These are phyloP conservation scores for Limonomyces culmigenus DNA, from an alignment of 1,284 basidiomycete genomes.

Conservation along the genomic window DNA sequence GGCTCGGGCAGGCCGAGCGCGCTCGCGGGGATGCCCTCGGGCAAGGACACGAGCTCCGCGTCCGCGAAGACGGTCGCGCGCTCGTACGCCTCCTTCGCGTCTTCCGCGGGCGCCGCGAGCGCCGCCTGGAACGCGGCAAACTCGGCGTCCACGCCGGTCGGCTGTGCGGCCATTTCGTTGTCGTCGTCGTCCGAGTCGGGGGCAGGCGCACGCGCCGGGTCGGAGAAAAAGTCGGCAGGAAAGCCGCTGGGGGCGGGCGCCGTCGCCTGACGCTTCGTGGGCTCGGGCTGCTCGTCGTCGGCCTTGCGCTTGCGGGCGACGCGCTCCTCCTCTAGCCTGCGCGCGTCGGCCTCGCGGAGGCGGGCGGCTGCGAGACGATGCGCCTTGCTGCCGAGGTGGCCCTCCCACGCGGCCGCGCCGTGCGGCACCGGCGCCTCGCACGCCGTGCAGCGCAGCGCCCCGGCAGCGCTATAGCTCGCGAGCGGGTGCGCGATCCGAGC, in stretches of 20 bases:
- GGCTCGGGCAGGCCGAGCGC: conserved; percentile 7
- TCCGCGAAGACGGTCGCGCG: conserved; percentile 58
- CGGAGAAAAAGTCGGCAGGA: conserved; percentile 66
- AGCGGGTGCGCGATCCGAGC: conserved; percentile 51
- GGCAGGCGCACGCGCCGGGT: conserved; percentile 33
- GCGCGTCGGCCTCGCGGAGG: conserved; percentile 33
- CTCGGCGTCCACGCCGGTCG: conserved; percentile 36
- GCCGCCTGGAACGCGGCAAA: conserved; percentile 53
- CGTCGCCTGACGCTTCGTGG: conserved; percentile 7
- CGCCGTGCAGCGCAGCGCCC: conserved; percentile 51
- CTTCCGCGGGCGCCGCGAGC: conserved; percentile 25
- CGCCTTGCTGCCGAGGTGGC: conserved; percentile 64
- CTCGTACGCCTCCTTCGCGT: conserved; percentile 33
- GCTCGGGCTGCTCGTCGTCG: conserved; percentile 5
- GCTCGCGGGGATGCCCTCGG: conserved; percentile 35
- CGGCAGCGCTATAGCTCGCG: conserved; percentile 44
- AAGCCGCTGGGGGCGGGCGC: conserved; percentile 17
- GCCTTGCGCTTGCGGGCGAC: conserved; percentile 24
- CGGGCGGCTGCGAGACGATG: conserved; percentile 49
- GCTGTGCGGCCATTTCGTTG: conserved; percentile 6
- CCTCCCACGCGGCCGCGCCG: conserved; percentile 69
- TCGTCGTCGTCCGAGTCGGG: conserved; percentile 20
- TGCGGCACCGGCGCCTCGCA: conserved; percentile 53
- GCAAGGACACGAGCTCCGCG: conserved; percentile 30
- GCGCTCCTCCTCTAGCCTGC: conserved; percentile 17